Evolutionary conservation across 495 filamentous ascomycete genomes (phyloP).

Genomic region (Tuber indicum): DNA sequence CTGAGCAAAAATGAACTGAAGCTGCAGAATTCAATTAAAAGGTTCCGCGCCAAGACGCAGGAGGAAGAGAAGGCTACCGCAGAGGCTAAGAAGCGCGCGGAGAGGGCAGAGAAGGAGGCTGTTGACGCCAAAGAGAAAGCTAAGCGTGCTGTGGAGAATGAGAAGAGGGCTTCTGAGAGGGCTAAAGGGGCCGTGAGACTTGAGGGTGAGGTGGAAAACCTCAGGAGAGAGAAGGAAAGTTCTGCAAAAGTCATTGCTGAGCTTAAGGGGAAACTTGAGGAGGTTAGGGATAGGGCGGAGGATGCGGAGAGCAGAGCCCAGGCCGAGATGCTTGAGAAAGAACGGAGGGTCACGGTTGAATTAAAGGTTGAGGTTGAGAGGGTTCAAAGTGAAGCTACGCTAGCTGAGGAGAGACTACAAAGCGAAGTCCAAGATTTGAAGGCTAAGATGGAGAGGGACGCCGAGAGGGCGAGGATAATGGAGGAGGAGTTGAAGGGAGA

Average conservation of each 20-base stretch:
- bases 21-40: slow-evolving; percentile 75
- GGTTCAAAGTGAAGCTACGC: slow-evolving; percentile 67
- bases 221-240: slow-evolving; percentile 59
- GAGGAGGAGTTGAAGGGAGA: slow-evolving; percentile 81
- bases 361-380: slow-evolving; percentile 68
- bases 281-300: slow-evolving; percentile 60
- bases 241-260: slow-evolving; percentile 61
- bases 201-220: slow-evolving; percentile 62
- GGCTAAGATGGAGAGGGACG: slow-evolving; percentile 66
- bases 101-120: slow-evolving; percentile 61
- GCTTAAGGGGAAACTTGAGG: slow-evolving; percentile 63
- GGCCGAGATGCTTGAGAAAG: slow-evolving; percentile 63
- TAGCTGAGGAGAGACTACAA: slow-evolving; percentile 62
- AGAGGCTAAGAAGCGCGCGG: slow-evolving; percentile 55
- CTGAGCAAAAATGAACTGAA: slow-evolving; percentile 78
- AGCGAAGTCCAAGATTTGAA: slow-evolving; percentile 62
- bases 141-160: slow-evolving; percentile 60
- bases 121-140: slow-evolving; percentile 53
- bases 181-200: slow-evolving; percentile 59
- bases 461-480: slow-evolving; percentile 60
- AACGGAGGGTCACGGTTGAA: slow-evolving; percentile 58
- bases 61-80: slow-evolving; percentile 61
- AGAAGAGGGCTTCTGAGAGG: slow-evolving; percentile 59
- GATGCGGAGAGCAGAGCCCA: slow-evolving; percentile 61
- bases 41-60: slow-evolving; percentile 57